Base-by-base conservation (phyloP, 495 filamentous ascomycete species). In the Bacidia gigantensis region DNA sequence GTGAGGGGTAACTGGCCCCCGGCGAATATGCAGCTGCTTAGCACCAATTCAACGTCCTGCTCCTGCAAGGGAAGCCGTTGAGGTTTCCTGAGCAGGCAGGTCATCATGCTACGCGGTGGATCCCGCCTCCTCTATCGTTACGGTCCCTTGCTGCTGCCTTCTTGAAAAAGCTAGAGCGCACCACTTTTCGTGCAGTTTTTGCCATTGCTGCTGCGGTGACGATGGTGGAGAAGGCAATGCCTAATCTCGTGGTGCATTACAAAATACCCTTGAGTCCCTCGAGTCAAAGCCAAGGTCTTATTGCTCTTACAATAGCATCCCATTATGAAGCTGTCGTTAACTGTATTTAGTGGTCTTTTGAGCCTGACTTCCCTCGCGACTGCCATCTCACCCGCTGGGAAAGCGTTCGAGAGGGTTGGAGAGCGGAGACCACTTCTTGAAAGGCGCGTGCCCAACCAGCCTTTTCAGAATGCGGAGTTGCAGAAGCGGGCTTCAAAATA, bases 321-420 rank as follows among this genome's bases (percentile, higher is more conserved):
- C 54, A 56, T 20, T 9, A 47, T 56, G 42, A 46, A 47, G 43
- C 20, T 52, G 21, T 46, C 54, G 26, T 32, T 46, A 25, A 46
- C 51, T 18, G 10, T 24, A 25, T 56, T 54, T 18, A 53, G 58
- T 22, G n/a, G 54, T 24, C 2, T 51, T 10, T 40, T 63, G 60
- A 60, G 59, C 47, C 47, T 35, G 32, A 44, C 24, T 18, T 24
- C 23, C 20, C 24, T 52, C 26, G 26, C 40, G 14, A n/a, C 32
- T 21, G 32, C 49, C 23, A 18, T 26, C 11, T 42, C 35, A n/a
- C 49, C 49, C 21, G 49, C 12, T 18, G 38, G 12, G 17, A 52
- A 52, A 21, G 40, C 40, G 14, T 24, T 52, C 32, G 35, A 52
- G 9, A 11, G 39, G 18, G 49, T 44, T 22, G 26, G 12, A 12